Percentiles rank a stretch among this genome's conserved stretches.
phyloP scores from a whole-genome alignment of 305 asterid species.

The Solanum hybrid region DNA sequence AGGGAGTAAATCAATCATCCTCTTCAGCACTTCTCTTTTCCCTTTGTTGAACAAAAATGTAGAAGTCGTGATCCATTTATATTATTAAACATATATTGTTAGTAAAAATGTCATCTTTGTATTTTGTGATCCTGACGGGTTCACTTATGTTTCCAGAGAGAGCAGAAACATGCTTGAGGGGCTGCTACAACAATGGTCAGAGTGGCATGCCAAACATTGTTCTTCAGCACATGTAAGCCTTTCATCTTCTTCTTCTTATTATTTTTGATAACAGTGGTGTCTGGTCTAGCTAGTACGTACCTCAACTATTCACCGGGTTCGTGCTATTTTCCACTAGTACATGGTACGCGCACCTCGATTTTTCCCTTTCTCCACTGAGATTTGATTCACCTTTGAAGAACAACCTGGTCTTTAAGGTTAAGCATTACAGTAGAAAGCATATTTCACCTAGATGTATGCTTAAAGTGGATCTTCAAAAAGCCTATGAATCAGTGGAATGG shows the following conservation, averaged over 20 bases:
- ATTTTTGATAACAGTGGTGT: background rate
- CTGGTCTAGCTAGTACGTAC: background rate
- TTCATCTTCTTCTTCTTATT: background rate
- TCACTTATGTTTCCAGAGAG: constrained; percentile 42
- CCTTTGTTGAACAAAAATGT: background rate
- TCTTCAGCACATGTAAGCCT: constrained; percentile 47
- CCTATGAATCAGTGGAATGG: background rate
- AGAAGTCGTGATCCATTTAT: background rate
- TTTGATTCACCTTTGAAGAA: background rate
- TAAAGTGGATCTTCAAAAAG: background rate
- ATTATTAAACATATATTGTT: background rate
- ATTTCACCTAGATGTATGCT: background rate
- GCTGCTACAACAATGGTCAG: constrained; percentile 81
- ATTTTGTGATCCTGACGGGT: background rate
- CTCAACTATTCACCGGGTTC: background rate
- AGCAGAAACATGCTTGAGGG: constrained; percentile 83
- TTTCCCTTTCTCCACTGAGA: background rate
- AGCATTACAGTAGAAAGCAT: background rate
- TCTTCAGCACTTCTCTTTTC: background rate
- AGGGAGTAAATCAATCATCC: background rate
- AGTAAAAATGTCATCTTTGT: background rate
- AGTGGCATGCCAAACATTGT: constrained; percentile 67
- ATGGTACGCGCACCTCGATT: background rate
- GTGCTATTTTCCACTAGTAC: background rate
- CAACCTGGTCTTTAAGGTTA: background rate